Evolutionary conservation across 1,284 basidiomycete species (phyloP), one percentile per base, ranked within the genome.

Genomic region (Pyrrhoderma lamaoense): DNA sequence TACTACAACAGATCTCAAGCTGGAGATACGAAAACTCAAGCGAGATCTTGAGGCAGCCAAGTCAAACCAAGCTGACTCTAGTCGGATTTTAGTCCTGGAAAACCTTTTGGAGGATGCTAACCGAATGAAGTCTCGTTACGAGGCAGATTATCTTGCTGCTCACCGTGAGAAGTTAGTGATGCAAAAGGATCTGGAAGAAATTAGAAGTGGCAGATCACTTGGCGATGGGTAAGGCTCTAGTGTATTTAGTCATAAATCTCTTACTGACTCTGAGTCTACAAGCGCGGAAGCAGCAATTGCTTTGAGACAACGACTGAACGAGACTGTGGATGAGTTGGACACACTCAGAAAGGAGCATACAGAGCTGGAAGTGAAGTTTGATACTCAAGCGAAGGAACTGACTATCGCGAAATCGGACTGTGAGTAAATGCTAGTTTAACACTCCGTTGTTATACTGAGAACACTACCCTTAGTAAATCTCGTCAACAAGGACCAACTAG

Each of bases 101-200:
- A 93, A 91, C 59, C 69, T 96, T 53, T 72, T 98, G 47, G 89
- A 93, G 47, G 94, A 97, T 61, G 86, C 93, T 34, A 92, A 89
- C 58, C 75, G 87, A 57, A 87, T 91, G 80, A 94, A 95, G 70
- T 74, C 80, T 35, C 75, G 90, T 23, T 97, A 97, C 61, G 93
- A 97, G 67, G 71, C 74, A 11, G 93, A 97, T 64, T 96, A 94
- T 64, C 72, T 97, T 8, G 75, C 80, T 2, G 85, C 87, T 22
- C 91, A 94, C 65, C 75, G 90, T 22, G 86, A 89, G 66, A 88
- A 86, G 64, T 74, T 96, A 21, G 75, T 89, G 2, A 65, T 95
- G 23, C 83, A 90, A 63, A 81, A 82, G 45, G 79, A 92, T 62
- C 68, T 97, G 56, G 93, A 98, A 60, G 86, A 92, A 63, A 93